Evolutionary conservation across 345 rosid species (phyloP).

Genomic region (Camelina sativa): DNA sequence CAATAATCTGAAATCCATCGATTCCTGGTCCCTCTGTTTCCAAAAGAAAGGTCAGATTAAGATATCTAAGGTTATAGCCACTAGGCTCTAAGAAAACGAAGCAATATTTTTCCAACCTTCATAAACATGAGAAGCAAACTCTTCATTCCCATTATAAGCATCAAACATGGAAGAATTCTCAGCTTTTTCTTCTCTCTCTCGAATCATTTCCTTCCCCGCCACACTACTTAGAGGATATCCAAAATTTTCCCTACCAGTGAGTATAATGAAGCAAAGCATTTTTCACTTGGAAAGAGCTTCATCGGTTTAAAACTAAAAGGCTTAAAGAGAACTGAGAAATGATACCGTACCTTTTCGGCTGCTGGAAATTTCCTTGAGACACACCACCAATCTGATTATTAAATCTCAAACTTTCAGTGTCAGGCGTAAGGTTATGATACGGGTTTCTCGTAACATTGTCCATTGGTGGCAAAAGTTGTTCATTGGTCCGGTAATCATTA

Average conservation of each 20-base stretch:
- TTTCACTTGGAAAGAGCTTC: not conserved
- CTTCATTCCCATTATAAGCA: constrained; percentile 39
- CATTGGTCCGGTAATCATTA: constrained; percentile 40
- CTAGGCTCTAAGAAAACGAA: constrained; percentile 7
- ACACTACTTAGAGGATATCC: constrained; percentile 36
- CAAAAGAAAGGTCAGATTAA: constrained; percentile 38
- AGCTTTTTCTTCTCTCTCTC: constrained; percentile 42
- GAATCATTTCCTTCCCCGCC: constrained; percentile 41
- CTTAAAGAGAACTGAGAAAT: not conserved
- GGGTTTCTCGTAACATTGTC: constrained; percentile 38
- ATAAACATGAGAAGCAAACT: constrained; percentile 37
- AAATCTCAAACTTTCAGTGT: constrained; percentile 37
- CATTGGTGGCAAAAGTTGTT: constrained; percentile 40
- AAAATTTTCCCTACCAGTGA: constrained; percentile 41
- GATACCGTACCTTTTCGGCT: constrained; percentile 32
- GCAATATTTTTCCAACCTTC: constrained; percentile 36
- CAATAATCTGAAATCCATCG: constrained; percentile 87
- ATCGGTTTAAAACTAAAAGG: not conserved
- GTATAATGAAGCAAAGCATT: constrained; percentile 13
- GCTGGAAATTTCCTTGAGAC: constrained; percentile 36
- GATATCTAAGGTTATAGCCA: constrained; percentile 23
- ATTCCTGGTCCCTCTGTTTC: constrained; percentile 84
- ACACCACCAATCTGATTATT: constrained; percentile 36
- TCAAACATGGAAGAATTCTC: constrained; percentile 44
- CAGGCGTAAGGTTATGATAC: constrained; percentile 35